phyloP scores from a whole-genome alignment of 78 protist species.

The Dictyostelium firmibasis region DNA sequence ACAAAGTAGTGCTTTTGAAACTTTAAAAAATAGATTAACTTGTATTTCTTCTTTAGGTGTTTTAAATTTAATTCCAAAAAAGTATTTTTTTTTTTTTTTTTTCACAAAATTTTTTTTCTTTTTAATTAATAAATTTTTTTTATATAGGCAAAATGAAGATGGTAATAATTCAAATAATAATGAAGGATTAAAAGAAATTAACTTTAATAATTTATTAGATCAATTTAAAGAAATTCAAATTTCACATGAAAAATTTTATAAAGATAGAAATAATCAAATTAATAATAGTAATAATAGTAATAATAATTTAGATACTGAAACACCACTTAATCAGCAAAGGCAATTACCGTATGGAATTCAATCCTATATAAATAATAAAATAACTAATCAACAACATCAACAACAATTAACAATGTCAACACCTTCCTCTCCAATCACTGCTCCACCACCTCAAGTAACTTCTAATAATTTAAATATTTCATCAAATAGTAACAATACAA shows the following conservation, averaged over 20 bases:
- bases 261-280: not conserved
- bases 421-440: not conserved
- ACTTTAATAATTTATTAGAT: slow-evolving; percentile 39
- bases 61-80: slow-evolving; percentile 60
- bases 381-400: not conserved
- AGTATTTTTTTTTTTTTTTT: not conserved
- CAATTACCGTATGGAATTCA: slow-evolving; percentile 64
- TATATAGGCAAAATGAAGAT: slow-evolving; percentile 60
- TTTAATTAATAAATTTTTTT: not conserved
- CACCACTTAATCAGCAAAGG: not conserved
- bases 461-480: not conserved
- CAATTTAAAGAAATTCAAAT: slow-evolving; percentile 66
- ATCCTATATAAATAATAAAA: slow-evolving; percentile 53
- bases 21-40: slow-evolving; percentile 76
- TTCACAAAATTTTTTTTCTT: not conserved
- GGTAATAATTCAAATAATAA: slow-evolving; percentile 50
- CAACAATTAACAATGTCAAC: not conserved
- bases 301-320: not conserved
- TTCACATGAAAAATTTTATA: slow-evolving; percentile 27
- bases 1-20: slow-evolving; percentile 92
- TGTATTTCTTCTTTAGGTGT: slow-evolving; percentile 79
- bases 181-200: slow-evolving; percentile 64
- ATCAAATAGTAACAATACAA: not conserved
- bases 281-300: not conserved
- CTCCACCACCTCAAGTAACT: not conserved